These are phyloP conservation scores for Podila minutissima DNA, from an alignment of 192 early-diverging fungal genomes.

Conservation along the genomic window DNA sequence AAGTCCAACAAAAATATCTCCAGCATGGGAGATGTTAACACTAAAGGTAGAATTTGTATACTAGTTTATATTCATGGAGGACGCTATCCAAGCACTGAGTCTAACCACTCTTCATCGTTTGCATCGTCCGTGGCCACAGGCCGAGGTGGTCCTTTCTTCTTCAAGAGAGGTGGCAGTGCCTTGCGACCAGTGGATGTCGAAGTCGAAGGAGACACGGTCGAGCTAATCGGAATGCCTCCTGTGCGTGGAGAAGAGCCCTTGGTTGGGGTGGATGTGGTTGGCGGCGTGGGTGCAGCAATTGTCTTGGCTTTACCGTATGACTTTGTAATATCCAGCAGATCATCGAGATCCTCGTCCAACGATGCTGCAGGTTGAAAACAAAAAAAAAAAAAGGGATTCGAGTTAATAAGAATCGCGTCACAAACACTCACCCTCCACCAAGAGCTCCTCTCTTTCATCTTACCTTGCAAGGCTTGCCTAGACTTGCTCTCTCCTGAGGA, in stretches of 20 bases:
- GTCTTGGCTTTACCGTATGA: constrained; percentile 19
- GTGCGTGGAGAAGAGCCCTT: not conserved
- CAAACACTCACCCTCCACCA: not conserved
- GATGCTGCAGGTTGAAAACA: constrained; percentile 4
- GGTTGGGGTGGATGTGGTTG: not conserved
- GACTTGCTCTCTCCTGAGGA: not conserved
- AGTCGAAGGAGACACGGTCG: constrained; percentile 8
- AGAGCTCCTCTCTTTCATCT: not conserved
- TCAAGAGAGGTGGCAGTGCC: constrained; percentile 12
- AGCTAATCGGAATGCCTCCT: not conserved
- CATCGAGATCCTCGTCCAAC: constrained; percentile 39
- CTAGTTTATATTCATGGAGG: too few relatives aligned
- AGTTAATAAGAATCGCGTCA: not conserved
- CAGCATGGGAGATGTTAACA: too few relatives aligned
- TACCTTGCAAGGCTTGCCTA: constrained; percentile 2
- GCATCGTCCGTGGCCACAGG: constrained; percentile 3
- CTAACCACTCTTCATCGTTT: constrained; percentile 36
- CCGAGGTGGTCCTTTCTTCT: constrained; percentile 15
- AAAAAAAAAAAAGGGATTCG: not conserved
- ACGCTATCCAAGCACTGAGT: constrained; percentile 36
- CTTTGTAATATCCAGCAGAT: constrained; percentile 39
- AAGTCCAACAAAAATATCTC: too few relatives aligned
- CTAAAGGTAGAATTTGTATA: too few relatives aligned
- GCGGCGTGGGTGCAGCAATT: not conserved
- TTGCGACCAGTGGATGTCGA: constrained; percentile 3